Percentiles rank a stretch among this genome's conserved stretches.
phyloP scores from a whole-genome alignment of 1,139 yeast species.

The Geotrichum aggregatum region DNA sequence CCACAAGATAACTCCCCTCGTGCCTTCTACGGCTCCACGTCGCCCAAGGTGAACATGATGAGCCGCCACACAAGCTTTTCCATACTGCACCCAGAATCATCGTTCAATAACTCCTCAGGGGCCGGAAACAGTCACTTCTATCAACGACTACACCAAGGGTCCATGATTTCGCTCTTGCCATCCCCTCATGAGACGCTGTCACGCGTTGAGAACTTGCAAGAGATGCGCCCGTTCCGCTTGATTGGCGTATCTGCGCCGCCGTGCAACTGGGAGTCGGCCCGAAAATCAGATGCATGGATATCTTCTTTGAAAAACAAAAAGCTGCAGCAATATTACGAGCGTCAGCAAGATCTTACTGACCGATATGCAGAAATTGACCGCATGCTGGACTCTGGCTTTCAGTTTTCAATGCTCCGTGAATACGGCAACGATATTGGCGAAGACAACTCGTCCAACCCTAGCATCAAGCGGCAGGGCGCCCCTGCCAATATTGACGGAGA shows the following conservation, averaged over 20 bases:
- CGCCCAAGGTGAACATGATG: not conserved
- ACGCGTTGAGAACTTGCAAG: conserved; percentile 38
- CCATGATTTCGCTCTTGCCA: conserved; percentile 19
- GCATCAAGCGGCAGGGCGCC: conserved; percentile 39
- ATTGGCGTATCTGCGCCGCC: conserved; percentile 52
- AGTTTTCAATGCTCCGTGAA: conserved; percentile 57
- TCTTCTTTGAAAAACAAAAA: conserved; percentile 30
- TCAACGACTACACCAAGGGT: conserved; percentile 20
- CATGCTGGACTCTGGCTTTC: conserved; percentile 68
- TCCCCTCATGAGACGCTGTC: conserved; percentile 20
- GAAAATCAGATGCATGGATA: conserved; percentile 33
- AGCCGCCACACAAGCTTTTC: conserved; percentile 6
- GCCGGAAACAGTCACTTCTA: conserved; percentile 11
- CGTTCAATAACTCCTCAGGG: not conserved
- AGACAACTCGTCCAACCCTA: conserved; percentile 12
- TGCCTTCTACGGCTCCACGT: conserved; percentile 13
- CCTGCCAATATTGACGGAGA: conserved; percentile 62
- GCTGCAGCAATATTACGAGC: conserved; percentile 32
- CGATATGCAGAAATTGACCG: conserved; percentile 59
- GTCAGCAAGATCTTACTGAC: conserved; percentile 57
- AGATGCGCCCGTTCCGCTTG: conserved; percentile 52
- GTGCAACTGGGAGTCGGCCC: conserved; percentile 48
- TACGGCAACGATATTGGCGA: conserved; percentile 48
- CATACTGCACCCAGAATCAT: conserved; percentile 13
- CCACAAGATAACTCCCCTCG: conserved; percentile 3